Evolutionary conservation across 2,329 filamentous ascomycete genomes (phyloP), one percentile per base, ranked within the genome.

Genomic region (Ascochyta koolunga): DNA sequence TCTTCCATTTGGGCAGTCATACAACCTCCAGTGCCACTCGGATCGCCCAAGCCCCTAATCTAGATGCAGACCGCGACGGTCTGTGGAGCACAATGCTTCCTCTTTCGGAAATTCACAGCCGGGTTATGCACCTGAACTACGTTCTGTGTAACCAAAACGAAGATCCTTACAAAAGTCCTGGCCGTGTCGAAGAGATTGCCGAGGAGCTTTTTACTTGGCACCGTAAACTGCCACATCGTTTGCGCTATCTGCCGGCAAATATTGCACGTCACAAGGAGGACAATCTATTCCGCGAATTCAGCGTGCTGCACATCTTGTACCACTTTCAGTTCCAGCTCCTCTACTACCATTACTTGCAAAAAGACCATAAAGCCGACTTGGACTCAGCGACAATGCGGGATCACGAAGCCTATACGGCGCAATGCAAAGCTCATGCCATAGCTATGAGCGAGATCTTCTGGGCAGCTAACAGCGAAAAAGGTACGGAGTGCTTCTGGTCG

Each of bases 41-140:
- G 5, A n/a, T 24, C 9, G 27, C 18, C 18, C 18, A 16, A 16
- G 21, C 36, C 11, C 31, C 35, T 10, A 13, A 41, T 13, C 22
- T 46, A 3, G 41, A 40, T 9, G 31, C 41, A 5, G 35, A 52
- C 11, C 41, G 49, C 4, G 31, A 21, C 22, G 41, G 49, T 19
- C 36, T 52, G 29, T 52, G 49, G 48, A 52, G 49, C 24, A 52
- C 41, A 16, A 40, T 52, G 42, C 31, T 52, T 15, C 49, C 41
- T 10, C 49, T 52, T 5, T 46, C 49, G 5, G 49, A 52, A 29
- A 52, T 52, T 1, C 49, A 52, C 29, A 52, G 41, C n/a, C 41
- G 49, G 29, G 29, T 52, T 9, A 29, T 45, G 41, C 41, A 52
- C 27, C 29, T 52, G 6, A 52, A 52, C 27, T 52, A 52, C 16